Percentiles rank a stretch among this genome's conserved stretches.
phyloP scores from a whole-genome alignment of 1,139 yeast genomes.

The Saccharomycopsis crataegensis region DNA sequence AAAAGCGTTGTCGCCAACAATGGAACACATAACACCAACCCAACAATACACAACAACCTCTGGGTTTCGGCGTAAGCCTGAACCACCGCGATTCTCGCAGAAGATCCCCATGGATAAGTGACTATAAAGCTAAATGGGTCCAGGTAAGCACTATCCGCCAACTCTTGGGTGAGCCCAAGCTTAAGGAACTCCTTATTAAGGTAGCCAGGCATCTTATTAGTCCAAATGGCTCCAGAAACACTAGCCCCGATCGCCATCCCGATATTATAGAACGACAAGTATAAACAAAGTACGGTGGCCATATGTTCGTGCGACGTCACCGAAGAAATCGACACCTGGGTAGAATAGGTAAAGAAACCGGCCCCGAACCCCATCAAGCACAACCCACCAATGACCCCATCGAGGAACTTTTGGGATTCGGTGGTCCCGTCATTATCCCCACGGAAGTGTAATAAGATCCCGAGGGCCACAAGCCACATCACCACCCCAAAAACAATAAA shows the following conservation, averaged over 20 bases:
- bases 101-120: slow-evolving; percentile 50
- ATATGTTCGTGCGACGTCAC: slow-evolving; percentile 55
- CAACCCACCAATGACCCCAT: slow-evolving; percentile 61
- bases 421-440: no score
- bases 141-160: slow-evolving; percentile 45
- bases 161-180: slow-evolving; percentile 38
- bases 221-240: slow-evolving; percentile 62
- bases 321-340: slow-evolving; percentile 59
- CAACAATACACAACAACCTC: slow-evolving; percentile 48
- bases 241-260: slow-evolving; percentile 45
- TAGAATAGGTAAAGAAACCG: slow-evolving; percentile 61
- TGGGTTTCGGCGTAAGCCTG: slow-evolving; percentile 55
- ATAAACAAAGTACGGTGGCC: slow-evolving; percentile 54
- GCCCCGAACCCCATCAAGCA: slow-evolving; percentile 67
- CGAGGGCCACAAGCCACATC: slow-evolving; percentile 51
- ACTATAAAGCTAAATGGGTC: slow-evolving; percentile 43
- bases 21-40: slow-evolving; percentile 48
- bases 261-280: slow-evolving; percentile 46
- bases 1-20: slow-evolving; percentile 41
- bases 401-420: slow-evolving; percentile 25
- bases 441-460: slow-evolving; percentile 41
- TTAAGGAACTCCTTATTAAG: slow-evolving; percentile 35
- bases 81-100: slow-evolving; percentile 50
- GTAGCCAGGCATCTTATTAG: slow-evolving; percentile 23
- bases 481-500: slow-evolving; percentile 52